Evolutionary conservation across 108 stramenopile genomes (phyloP), one percentile per base, ranked within the genome.

Genomic region (Nitzschia sp.): DNA sequence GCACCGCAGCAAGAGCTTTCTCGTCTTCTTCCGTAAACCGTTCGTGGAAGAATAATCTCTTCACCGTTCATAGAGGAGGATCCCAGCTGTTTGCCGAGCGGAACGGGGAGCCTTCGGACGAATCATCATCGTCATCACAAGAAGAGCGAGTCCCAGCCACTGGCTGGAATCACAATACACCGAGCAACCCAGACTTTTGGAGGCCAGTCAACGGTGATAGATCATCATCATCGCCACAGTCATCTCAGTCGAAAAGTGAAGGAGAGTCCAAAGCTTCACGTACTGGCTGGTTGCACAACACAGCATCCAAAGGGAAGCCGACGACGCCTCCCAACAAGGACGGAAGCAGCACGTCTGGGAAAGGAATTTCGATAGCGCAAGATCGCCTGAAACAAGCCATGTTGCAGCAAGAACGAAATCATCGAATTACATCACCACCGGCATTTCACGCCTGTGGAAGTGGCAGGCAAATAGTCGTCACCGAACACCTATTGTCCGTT

Each of bases 221-320:
- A 47, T 38, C 30, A 35, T 27, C 0, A 42, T 28, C 1, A 23
- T 32, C 15, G 19, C 36, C 30, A 35, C 36, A 0, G 32, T 28
- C 1, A 23, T 32, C 15, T 24, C 47, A 13, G 17, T 17, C 24
- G 29, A 13, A 9, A 2, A 19, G 6, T 1, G 28, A 19, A 46
- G 36, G 28, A 2, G 18, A 29, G 19, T 1, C 54, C 38, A 51
- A 49, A 19, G 56, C 38, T 17, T 78, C 79, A 0, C 83, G 84
- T 9, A 95, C 94, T 0, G 94, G 94, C 48, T 95, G 94, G 94
- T 74, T 95, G 68, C 94, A 95, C 78, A 94, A 91, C 80, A 5
- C 56, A 78, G 29, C 45, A 66, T 54, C 35, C 31, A 45, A 76
- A 54, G n/a, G 64, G 54, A 47, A 64, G 46, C 23, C 32, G 38